Evolutionary conservation across 805 yeast genomes (phyloP).

Genomic region (Candida germanica): DNA sequence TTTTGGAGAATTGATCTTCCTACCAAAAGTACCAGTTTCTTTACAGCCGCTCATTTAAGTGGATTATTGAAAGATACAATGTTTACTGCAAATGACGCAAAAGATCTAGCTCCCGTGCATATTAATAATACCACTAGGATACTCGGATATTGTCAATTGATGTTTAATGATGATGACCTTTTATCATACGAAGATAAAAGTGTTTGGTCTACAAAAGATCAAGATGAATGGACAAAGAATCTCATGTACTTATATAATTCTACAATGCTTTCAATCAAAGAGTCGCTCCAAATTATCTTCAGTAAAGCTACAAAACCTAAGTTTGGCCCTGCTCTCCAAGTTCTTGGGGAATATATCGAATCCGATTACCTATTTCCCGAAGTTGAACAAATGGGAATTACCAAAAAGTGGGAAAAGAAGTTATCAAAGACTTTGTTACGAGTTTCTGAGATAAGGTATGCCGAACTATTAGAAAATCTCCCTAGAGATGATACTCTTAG

Average conservation of each 20-base stretch:
- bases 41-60: slow-evolving; percentile 44
- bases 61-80: slow-evolving; percentile 30
- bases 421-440: slow-evolving; percentile 33
- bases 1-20: slow-evolving; percentile 59
- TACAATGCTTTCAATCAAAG: slow-evolving; percentile 44
- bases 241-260: slow-evolving; percentile 45
- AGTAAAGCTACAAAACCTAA: slow-evolving; percentile 49
- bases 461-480: slow-evolving; percentile 40
- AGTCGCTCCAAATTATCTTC: slow-evolving; percentile 39
- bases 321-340: slow-evolving; percentile 49
- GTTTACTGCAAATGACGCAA: slow-evolving; percentile 9
- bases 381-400: slow-evolving; percentile 32
- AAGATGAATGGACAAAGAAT: slow-evolving; percentile 47
- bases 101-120: slow-evolving; percentile 31
- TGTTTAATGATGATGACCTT: slow-evolving; percentile 29
- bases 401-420: slow-evolving; percentile 46
- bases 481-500: slow-evolving; percentile 58
- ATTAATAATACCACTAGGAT: slow-evolving; percentile 22
- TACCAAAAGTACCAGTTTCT: slow-evolving; percentile 48
- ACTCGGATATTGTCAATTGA: slow-evolving; percentile 26
- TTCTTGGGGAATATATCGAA: slow-evolving; percentile 50
- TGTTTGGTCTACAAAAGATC: slow-evolving; percentile 43
- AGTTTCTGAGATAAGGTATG: slow-evolving; percentile 37
- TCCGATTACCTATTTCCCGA: slow-evolving; percentile 42
- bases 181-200: slow-evolving; percentile 28